Base-by-base conservation (phyloP, 257 asterid genomes). In the Solanum stenotomum region DNA sequence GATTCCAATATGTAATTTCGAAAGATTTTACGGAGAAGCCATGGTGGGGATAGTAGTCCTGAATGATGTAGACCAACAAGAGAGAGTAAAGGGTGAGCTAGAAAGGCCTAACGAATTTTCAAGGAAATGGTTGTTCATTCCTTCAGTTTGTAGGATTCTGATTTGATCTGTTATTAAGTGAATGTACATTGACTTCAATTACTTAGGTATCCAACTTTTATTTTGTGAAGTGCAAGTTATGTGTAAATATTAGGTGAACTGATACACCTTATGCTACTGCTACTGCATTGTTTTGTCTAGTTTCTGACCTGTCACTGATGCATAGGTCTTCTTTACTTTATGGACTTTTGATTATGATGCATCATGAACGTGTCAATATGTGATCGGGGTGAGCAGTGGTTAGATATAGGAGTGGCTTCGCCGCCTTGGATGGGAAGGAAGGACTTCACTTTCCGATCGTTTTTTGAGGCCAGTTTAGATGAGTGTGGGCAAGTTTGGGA, bases 1-100 rank as follows among this genome's bases (percentile, higher is more conserved):
- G 93, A 84, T 92, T 94, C 87, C 87, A 94, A 33, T 94, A 92
- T 56, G 91, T 92, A 82, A 88, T 92, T 67, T 90, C 96, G 0
- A 92, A 89, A 84, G 94, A 91, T 65, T 87, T 92, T 85, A 89
- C 90, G 4, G 92, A 91, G 90, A 92, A 92, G 77, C 93, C 93
- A 31, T 90, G 93, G 93, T 91, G 93, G 91, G 92, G 76, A 38
- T 92, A 91, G 87, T 63, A 37, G 11, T 33, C 72, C 9, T 46
- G 81, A 46, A 87, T 31, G 65, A 46, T 31, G 78, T 15, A 35
- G 40, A 23, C 84, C 13, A 6, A 31, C 20, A 8, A 33, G 42
- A 3, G 13, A 71, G 46, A 34, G 44, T 34, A 34, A 74, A 23
- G 16, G 40, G 15, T 74, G 81, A 74, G 49, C 81, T 75, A 35